Base-by-base conservation (phyloP, 345 rosid genomes). In the Salix suchowensis region DNA sequence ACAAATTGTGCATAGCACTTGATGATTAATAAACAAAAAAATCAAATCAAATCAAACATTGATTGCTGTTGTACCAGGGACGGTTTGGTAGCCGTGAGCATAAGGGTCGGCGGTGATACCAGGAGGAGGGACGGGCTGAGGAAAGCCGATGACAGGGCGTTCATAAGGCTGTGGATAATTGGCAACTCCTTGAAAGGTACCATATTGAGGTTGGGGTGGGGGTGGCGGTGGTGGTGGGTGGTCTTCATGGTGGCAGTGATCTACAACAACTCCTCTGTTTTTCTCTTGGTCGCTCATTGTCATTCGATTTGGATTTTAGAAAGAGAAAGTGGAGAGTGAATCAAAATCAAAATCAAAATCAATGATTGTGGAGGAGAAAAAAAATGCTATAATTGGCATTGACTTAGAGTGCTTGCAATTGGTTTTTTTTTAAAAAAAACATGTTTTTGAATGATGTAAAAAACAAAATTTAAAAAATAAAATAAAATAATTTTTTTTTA, bases 181-280 rank as follows among this genome's bases (percentile, higher is more conserved):
- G 70, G 97, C 92, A 44, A 91, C 97, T 61, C 98, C 98, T 85
- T 93, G 98, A 85, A 95, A 95, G 7, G 98, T 95, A 10, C 98
- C 98, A 82, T 95, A 95, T 23, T 89, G 98, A 23, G 76, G 74
- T 10, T 68, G 78, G 4, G 55, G 69, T 11, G 39, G 62, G 9
- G 66, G 54, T 14, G 39, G 62, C 30, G 66, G 54, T 34, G 37
- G 37, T 15, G 28, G 54, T 0, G 67, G 67, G 7, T 64, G 19
- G 37, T 28, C 37, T 54, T 21, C 60, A 46, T 70, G 74, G 46
- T 42, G 74, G 12, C 62, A 69, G 55, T 72, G 80, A 28, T 44
- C 76, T 2, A 54, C 61, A 0, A 66, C 40, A 4, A 37, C 64
- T n/a, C 71, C 67, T 26, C 71, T 64, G 44, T 34, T 71, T 55